Evolutionary conservation across 2,329 filamentous ascomycete genomes (phyloP).

Genomic region (Neophaeococcomyces mojaviensis): DNA sequence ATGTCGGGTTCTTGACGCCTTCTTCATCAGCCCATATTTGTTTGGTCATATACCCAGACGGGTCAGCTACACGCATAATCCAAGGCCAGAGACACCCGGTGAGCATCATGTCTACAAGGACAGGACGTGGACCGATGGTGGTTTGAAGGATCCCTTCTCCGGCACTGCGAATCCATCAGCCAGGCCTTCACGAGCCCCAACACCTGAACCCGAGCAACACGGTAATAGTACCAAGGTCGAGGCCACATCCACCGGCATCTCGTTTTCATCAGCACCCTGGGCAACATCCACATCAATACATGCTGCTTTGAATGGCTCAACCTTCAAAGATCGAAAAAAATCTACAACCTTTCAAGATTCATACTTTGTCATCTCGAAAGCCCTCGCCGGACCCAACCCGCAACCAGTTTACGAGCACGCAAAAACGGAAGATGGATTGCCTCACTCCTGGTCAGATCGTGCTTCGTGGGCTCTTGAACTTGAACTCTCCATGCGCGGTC

Average conservation of each 20-base stretch:
- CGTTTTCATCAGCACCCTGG: background rate
- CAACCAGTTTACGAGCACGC: constrained; percentile 32
- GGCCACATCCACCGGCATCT: background rate
- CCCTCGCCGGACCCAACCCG: constrained; percentile 22
- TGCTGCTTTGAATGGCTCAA: background rate
- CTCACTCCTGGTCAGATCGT: constrained; percentile 31
- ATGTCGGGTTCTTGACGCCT: constrained; percentile 36
- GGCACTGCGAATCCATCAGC: constrained; percentile 1
- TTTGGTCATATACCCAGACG: constrained; percentile 35
- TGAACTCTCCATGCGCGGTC: constrained; percentile 38
- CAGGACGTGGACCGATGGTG: constrained; percentile 16
- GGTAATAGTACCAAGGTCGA: background rate
- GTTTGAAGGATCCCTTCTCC: constrained; percentile 15
- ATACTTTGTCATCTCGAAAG: constrained; percentile 13
- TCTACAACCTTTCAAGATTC: constrained; percentile 3
- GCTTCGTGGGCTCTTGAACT: constrained; percentile 40
- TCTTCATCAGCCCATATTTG: constrained; percentile 37
- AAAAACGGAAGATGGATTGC: constrained; percentile 33
- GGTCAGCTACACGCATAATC: constrained; percentile 35
- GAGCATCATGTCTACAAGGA: background rate
- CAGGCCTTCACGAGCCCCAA: background rate
- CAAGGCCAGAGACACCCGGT: constrained; percentile 26
- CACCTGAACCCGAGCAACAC: background rate
- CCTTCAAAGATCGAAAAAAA: background rate
- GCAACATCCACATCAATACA: background rate